These are phyloP conservation scores for Boletus fagicola DNA, from an alignment of 768 basidiomycete species.

Conservation along the genomic window DNA sequence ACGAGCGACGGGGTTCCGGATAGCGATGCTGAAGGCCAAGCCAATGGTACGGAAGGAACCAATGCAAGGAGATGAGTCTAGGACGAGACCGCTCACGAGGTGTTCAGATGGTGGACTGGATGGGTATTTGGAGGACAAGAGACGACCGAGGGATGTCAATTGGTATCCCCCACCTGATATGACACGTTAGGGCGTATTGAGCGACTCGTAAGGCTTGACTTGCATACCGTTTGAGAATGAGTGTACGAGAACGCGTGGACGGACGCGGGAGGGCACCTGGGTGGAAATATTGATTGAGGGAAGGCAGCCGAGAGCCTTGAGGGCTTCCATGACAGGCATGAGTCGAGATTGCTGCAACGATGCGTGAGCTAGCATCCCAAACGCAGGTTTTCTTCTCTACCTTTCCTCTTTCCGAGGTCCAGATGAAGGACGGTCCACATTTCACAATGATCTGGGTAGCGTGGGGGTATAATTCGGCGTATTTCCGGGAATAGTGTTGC, in stretches of 20 bases:
- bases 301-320: slow-evolving; percentile 26
- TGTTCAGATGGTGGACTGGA: slow-evolving; percentile 1
- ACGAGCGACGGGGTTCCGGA: slow-evolving; percentile 22
- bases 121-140: slow-evolving; percentile 22
- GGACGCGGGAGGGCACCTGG: background rate
- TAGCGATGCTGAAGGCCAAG: slow-evolving; percentile 22
- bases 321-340: slow-evolving; percentile 23
- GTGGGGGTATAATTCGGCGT: slow-evolving; percentile 25
- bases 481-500: slow-evolving; percentile 25
- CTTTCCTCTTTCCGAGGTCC: slow-evolving; percentile 7
- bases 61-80: slow-evolving; percentile 23
- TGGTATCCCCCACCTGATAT: slow-evolving; percentile 24
- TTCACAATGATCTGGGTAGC: slow-evolving; percentile 30
- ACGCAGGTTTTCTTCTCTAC: slow-evolving; percentile 3
- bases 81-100: slow-evolving; percentile 16
- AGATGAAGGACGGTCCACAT: slow-evolving; percentile 23
- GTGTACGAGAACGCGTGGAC: slow-evolving; percentile 27
- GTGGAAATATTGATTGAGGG: background rate
- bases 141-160: slow-evolving; percentile 15
- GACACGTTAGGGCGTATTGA: background rate
- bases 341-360: slow-evolving; percentile 17
- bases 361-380: background rate
- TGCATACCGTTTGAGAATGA: slow-evolving; percentile 31
- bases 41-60: slow-evolving; percentile 18
- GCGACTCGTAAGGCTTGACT: background rate